These are phyloP conservation scores for Leccinellum luteum DNA, from an alignment of 768 basidiomycete genomes.

Conservation along the genomic window DNA sequence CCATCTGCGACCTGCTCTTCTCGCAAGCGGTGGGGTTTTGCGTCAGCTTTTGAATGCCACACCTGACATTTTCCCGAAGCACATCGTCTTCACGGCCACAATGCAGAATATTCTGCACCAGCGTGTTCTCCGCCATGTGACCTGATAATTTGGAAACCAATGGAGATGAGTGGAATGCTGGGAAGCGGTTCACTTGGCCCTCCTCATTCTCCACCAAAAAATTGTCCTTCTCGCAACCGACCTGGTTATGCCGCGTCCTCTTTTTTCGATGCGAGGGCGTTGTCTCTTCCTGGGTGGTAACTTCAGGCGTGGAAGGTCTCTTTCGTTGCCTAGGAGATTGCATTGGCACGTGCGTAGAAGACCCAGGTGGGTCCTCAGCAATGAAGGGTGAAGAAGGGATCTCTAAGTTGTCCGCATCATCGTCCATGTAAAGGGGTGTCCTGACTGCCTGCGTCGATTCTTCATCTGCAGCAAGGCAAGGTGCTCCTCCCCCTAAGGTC, in stretches of 20 bases:
- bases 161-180: background rate
- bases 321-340: background rate
- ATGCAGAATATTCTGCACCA: no score
- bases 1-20: slow-evolving; percentile 4
- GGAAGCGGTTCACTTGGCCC: background rate
- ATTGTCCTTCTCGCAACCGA: background rate
- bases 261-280: background rate
- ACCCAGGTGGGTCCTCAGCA: no score
- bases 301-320: background rate
- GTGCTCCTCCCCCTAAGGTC: background rate
- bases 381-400: background rate
- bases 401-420: background rate
- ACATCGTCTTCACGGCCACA: background rate
- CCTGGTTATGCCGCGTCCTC: background rate
- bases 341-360: no score
- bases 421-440: background rate
- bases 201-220: background rate
- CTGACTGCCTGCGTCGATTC: background rate
- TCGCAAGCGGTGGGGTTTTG: background rate
- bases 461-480: no score
- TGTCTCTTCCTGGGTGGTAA: background rate
- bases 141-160: background rate
- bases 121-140: no score
- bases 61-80: background rate
- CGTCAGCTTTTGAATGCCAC: background rate